Evolutionary conservation across 495 filamentous ascomycete species (phyloP).

Genomic region (Neurospora sp.): DNA sequence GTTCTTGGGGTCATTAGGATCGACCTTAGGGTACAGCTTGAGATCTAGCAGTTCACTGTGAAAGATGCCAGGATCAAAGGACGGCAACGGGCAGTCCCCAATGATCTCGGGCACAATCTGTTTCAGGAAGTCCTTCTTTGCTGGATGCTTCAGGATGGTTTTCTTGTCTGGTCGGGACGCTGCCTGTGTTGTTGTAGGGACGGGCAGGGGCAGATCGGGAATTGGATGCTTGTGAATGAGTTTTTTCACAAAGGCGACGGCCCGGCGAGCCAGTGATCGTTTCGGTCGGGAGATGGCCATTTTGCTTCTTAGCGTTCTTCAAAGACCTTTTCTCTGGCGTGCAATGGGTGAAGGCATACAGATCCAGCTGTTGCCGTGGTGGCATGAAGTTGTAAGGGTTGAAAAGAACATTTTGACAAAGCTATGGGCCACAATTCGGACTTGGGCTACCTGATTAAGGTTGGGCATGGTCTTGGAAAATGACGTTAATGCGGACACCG

Average conservation of each 20-base stretch:
- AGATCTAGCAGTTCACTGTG: slow-evolving; percentile 20
- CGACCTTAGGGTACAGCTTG: slow-evolving; percentile 19
- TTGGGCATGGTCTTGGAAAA: background rate
- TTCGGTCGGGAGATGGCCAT: background rate
- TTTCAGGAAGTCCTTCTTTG: slow-evolving; percentile 16
- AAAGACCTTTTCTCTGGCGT: background rate
- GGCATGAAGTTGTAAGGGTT: background rate
- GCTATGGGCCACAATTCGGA: background rate
- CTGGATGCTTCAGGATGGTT: slow-evolving; percentile 18
- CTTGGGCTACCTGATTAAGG: background rate
- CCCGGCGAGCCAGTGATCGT: slow-evolving; percentile 5
- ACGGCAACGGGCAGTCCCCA: slow-evolving; percentile 15
- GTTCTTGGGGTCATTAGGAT: slow-evolving; percentile 10
- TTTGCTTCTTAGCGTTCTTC: background rate
- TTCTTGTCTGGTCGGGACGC: slow-evolving; percentile 8
- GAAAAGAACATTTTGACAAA: background rate
- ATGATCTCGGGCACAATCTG: slow-evolving; percentile 14
- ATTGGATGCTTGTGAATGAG: slow-evolving; percentile 3
- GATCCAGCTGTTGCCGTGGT: background rate
- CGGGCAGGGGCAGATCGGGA: slow-evolving; percentile 10
- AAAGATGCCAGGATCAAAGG: slow-evolving; percentile 24
- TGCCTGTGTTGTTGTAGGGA: slow-evolving; percentile 6
- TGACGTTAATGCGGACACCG: background rate
- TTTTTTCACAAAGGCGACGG: slow-evolving; percentile 4
- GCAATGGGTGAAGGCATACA: background rate